Conservation (phyloP, 2,329 filamentous ascomycete genomes). For the Curvularia hawaiiensis region DNA sequence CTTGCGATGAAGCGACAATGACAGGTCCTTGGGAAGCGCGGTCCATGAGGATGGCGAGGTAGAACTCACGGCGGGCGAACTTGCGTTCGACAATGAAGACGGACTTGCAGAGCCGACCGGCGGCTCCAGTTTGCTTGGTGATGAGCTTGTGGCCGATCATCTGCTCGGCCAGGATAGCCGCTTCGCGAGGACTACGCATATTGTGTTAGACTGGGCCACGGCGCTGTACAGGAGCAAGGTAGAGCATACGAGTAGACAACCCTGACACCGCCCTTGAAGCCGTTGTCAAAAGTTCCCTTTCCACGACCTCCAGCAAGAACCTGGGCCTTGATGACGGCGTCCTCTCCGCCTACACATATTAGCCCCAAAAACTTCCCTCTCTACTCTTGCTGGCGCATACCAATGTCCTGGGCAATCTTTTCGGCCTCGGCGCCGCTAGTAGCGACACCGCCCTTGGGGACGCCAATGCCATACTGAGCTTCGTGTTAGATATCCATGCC, state of each 20-base stretch:
- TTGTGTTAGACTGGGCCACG: conserved; percentile 18
- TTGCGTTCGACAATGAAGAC: conserved; percentile 99
- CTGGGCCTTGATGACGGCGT: conserved; percentile 99
- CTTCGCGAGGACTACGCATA: conserved; percentile 71
- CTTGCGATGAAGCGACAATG: conserved; percentile 97
- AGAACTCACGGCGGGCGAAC: conserved; percentile 98
- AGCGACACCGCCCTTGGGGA: conserved; percentile 88
- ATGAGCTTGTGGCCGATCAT: conserved; percentile 99
- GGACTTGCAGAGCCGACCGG: conserved; percentile 90
- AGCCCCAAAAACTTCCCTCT: conserved; percentile 30
- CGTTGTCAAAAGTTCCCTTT: conserved; percentile 98
- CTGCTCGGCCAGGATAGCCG: conserved; percentile 96
- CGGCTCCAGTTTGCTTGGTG: conserved; percentile 98
- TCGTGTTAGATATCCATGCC: conserved; percentile 30
- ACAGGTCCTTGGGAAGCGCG: conserved; percentile 87
- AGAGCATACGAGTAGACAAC: conserved; percentile 87
- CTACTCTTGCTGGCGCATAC: conserved; percentile 53
- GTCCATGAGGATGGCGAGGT: conserved; percentile 98
- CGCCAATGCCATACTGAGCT: conserved; percentile 85
- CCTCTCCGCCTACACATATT: conserved; percentile 68
- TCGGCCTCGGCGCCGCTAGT: conserved; percentile 85
- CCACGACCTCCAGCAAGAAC: conserved; percentile 96
- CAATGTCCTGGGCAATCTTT: conserved; percentile 85
- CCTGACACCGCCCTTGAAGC: conserved; percentile 96
- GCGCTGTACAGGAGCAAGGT: conserved; percentile 8